phyloP scores from a whole-genome alignment of 495 filamentous ascomycete species.

The Aspergillus nidulans region DNA sequence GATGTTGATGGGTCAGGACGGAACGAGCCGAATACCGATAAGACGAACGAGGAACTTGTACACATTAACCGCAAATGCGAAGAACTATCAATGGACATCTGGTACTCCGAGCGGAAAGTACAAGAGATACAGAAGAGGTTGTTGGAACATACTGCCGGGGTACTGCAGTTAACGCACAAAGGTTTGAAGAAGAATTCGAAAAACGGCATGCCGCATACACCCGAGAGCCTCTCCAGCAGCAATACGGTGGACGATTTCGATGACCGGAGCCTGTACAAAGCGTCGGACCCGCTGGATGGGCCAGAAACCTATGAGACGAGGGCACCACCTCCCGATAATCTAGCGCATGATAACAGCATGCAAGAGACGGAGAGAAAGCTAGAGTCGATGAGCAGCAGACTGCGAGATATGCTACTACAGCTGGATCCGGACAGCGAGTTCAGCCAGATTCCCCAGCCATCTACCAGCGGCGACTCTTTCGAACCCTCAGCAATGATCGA shows the following conservation, averaged over 20 bases:
- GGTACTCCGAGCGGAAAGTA: slow-evolving; percentile 65
- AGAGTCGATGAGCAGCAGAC: slow-evolving; percentile 64
- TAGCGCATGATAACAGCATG: slow-evolving; percentile 33
- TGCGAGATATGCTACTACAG: slow-evolving; percentile 63
- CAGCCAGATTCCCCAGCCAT: slow-evolving; percentile 29
- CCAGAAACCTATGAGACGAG: slow-evolving; percentile 31
- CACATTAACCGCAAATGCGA: slow-evolving; percentile 78
- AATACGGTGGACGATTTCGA: slow-evolving; percentile 61
- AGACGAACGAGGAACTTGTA: slow-evolving; percentile 70
- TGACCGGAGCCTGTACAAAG: slow-evolving; percentile 72
- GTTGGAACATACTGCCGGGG: slow-evolving; percentile 86
- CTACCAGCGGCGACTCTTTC: slow-evolving; percentile 16
- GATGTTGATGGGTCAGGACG: slow-evolving; percentile 42
- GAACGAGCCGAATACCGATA: slow-evolving; percentile 31
- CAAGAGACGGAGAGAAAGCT: slow-evolving; percentile 64
- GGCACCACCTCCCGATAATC: slow-evolving; percentile 13
- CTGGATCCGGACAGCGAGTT: slow-evolving; percentile 46
- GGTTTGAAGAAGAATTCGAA: slow-evolving; percentile 48
- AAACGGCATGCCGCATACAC: slow-evolving; percentile 54
- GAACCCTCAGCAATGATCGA: slow-evolving; percentile 31
- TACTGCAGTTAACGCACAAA: slow-evolving; percentile 83
- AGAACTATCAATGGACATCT: slow-evolving; percentile 75
- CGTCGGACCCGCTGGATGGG: slow-evolving; percentile 62
- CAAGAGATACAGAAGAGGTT: slow-evolving; percentile 67
- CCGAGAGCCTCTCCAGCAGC: slow-evolving; percentile 62